Evolutionary conservation across 2,329 filamentous ascomycete genomes (phyloP).

Genomic region (Fusarium brevicatenulatum): DNA sequence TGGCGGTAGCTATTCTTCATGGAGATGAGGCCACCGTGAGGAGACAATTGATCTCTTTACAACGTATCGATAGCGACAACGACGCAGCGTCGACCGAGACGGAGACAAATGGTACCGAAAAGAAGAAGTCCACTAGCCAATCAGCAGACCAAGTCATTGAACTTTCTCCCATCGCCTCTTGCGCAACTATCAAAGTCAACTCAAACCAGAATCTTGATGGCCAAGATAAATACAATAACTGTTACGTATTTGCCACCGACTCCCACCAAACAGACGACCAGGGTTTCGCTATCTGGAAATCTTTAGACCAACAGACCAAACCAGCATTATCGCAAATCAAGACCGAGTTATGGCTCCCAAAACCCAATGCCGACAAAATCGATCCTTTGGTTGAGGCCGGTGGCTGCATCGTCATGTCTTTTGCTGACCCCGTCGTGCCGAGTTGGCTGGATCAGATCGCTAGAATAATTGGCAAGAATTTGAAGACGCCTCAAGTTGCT

Average conservation of each 20-base stretch:
- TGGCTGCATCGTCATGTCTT: slow-evolving; percentile 6
- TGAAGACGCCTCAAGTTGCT: background rate
- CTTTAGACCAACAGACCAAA: background rate
- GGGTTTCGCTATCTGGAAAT: background rate
- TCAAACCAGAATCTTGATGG: background rate
- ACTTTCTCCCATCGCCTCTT: background rate
- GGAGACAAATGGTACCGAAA: rapidly evolving
- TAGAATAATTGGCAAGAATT: background rate
- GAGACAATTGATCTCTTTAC: background rate
- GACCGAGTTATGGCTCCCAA: slow-evolving; percentile 8
- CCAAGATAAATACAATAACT: rapidly evolving
- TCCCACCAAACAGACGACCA: background rate
- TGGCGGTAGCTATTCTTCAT: slow-evolving; percentile 2
- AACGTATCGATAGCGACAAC: background rate
- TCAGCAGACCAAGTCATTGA: no score
- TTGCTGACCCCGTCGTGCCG: background rate
- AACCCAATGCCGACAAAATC: background rate
- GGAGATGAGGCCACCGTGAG: slow-evolving; percentile 11
- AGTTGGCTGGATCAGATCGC: background rate
- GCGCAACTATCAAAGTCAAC: background rate
- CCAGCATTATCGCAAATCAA: background rate
- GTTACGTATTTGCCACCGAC: background rate
- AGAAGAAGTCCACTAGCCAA: rapidly evolving
- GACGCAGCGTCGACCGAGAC: rapidly evolving
- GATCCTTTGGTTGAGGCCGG: background rate